phyloP scores from a whole-genome alignment of 2,329 filamentous ascomycete species.

The Phyllosticta capitalensis region DNA sequence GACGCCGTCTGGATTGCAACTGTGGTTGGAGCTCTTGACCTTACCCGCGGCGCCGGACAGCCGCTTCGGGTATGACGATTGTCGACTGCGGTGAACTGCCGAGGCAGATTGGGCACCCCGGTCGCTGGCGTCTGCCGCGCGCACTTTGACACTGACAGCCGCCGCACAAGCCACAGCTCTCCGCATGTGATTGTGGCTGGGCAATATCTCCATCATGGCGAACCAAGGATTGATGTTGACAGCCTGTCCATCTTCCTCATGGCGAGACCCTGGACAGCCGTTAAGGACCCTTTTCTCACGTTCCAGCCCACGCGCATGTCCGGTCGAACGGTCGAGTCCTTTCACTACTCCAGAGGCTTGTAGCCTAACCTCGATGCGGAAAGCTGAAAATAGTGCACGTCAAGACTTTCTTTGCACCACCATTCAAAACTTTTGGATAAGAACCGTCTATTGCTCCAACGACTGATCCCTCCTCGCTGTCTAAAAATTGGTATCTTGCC shows the following conservation, averaged over 20 bases:
- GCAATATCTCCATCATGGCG: no score
- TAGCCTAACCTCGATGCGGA: not conserved
- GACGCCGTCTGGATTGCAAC: not conserved
- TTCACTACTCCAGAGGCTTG: not conserved
- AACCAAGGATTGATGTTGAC: not conserved
- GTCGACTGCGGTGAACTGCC: not conserved
- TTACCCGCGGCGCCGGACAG: not conserved
- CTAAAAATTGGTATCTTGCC: not conserved
- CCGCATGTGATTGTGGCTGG: constrained; percentile 9
- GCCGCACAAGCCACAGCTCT: constrained; percentile 1
- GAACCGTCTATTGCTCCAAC: not conserved
- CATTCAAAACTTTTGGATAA: not conserved
- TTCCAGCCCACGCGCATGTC: not conserved
- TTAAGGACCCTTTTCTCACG: not conserved
- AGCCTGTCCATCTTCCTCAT: not conserved
- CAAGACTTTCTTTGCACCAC: not conserved
- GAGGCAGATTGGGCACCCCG: not conserved
- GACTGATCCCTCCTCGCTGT: not conserved
- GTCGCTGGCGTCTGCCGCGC: not conserved
- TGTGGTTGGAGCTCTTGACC: not conserved
- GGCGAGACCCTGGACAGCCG: not conserved
- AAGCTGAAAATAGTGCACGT: not conserved
- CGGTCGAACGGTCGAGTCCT: not conserved
- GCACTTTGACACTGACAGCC: not conserved
- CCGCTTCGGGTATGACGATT: not conserved